phyloP scores from a whole-genome alignment of 768 basidiomycete genomes.

The Russula vinacea region DNA sequence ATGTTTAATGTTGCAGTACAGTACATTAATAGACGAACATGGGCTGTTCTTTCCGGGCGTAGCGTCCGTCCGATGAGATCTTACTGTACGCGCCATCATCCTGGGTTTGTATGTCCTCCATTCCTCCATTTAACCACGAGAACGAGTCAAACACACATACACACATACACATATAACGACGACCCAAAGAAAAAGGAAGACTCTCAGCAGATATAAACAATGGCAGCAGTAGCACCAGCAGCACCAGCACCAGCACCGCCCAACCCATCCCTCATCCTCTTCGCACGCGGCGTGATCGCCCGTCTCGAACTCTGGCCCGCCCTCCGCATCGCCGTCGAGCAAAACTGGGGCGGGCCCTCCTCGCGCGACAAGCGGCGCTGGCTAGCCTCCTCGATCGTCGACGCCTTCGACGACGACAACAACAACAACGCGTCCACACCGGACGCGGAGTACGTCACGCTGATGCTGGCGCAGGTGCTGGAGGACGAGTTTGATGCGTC shows the following conservation, averaged over 20 bases:
- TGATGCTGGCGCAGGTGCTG: constrained; percentile 78
- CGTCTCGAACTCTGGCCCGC: constrained; percentile 83
- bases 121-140: not conserved
- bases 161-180: not conserved
- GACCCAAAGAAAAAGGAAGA: not conserved
- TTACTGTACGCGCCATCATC: no score
- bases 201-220: not conserved
- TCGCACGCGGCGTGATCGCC: constrained; percentile 83
- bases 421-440: constrained; percentile 34
- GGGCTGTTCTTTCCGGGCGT: not conserved
- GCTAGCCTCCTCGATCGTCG: constrained; percentile 78
- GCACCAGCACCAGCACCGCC: constrained; percentile 22
- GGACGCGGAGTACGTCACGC: constrained; percentile 77
- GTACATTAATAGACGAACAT: not conserved
- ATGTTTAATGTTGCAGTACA: constrained; percentile 3
- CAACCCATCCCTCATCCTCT: constrained; percentile 56
- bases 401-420: constrained; percentile 56
- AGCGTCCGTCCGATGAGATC: not conserved
- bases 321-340: constrained; percentile 79
- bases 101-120: not conserved
- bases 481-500: constrained; percentile 81
- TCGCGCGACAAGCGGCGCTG: constrained; percentile 72
- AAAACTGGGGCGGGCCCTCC: constrained; percentile 82
- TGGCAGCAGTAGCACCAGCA: constrained; percentile 8
- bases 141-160: not conserved